Evolutionary conservation across 2,329 filamentous ascomycete genomes (phyloP).

Genomic region (Xylaria sp.): DNA sequence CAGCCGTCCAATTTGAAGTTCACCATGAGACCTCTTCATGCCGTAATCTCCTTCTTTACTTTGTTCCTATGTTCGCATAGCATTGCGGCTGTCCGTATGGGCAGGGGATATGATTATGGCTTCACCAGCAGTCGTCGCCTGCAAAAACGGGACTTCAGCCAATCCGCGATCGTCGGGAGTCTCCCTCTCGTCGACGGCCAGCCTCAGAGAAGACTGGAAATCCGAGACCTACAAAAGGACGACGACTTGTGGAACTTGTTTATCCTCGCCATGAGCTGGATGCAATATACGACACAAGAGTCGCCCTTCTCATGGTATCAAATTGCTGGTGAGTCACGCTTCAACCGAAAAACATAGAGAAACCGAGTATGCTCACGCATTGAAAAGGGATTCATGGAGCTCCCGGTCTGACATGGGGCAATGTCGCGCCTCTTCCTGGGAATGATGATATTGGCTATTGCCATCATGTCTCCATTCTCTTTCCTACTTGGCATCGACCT

Average conservation of each 20-base stretch:
- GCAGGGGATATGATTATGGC: slow-evolving; percentile 46
- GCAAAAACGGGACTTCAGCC: slow-evolving; percentile 37
- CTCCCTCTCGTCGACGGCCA: slow-evolving; percentile 39
- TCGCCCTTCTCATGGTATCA: slow-evolving; percentile 69
- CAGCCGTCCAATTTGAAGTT: neutral
- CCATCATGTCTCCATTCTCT: slow-evolving; percentile 67
- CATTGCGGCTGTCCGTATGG: slow-evolving; percentile 10
- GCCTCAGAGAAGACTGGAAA: slow-evolving; percentile 54
- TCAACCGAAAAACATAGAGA: neutral
- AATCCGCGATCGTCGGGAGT: slow-evolving; percentile 37
- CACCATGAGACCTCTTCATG: slow-evolving; percentile 8
- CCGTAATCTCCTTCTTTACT: slow-evolving; percentile 6
- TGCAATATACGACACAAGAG: slow-evolving; percentile 62
- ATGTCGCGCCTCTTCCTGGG: slow-evolving; percentile 44
- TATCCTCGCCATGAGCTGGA: slow-evolving; percentile 65
- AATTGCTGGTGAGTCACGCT: slow-evolving; percentile 54
- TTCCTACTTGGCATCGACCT: slow-evolving; percentile 78
- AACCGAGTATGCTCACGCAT: slow-evolving; percentile 15
- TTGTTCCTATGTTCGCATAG: slow-evolving; percentile 10
- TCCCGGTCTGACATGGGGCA: slow-evolving; percentile 54
- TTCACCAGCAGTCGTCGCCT: slow-evolving; percentile 37
- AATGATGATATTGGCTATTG: slow-evolving; percentile 65
- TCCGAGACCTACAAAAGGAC: slow-evolving; percentile 60
- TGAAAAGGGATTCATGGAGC: slow-evolving; percentile 70
- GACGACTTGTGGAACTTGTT: slow-evolving; percentile 70